Evolutionary conservation across 352 stramenopile species (phyloP).

Genomic region (Phytophthora foliorum): DNA sequence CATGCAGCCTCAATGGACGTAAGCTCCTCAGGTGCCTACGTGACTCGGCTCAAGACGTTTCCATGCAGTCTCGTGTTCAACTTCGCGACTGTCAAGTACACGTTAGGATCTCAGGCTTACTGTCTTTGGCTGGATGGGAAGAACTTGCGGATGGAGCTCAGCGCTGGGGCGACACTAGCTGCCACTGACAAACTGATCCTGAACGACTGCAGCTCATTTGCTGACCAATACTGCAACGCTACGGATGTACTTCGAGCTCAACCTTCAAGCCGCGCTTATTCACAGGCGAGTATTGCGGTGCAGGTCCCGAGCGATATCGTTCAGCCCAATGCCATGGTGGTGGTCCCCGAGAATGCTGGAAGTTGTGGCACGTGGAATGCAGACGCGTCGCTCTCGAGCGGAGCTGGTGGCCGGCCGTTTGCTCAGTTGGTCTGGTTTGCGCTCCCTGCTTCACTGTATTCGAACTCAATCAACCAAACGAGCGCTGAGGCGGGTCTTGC

Average conservation of each 20-base stretch:
- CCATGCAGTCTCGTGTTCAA: slow-evolving; percentile 60
- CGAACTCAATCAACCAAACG: slow-evolving; percentile 11
- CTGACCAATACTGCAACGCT: slow-evolving; percentile 59
- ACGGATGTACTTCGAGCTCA: slow-evolving; percentile 54
- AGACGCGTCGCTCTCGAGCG: slow-evolving; percentile 67
- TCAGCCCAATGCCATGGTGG: slow-evolving; percentile 53
- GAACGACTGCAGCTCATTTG: slow-evolving; percentile 61
- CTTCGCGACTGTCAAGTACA: slow-evolving; percentile 40
- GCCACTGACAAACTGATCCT: slow-evolving; percentile 54
- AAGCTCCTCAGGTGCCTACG: slow-evolving; percentile 29
- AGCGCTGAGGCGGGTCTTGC: slow-evolving; percentile 19
- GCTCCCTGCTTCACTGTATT: slow-evolving; percentile 41
- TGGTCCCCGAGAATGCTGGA: slow-evolving; percentile 60
- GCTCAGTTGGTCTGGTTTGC: slow-evolving; percentile 51
- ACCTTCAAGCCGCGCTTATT: slow-evolving; percentile 64
- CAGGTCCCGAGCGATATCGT: slow-evolving; percentile 42
- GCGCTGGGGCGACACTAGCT: slow-evolving; percentile 51
- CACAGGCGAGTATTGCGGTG: slow-evolving; percentile 56
- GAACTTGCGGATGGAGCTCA: slow-evolving; percentile 60
- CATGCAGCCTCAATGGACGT: slow-evolving; percentile 74
- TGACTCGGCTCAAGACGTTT: slow-evolving; percentile 56
- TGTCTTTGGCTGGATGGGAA: slow-evolving; percentile 72
- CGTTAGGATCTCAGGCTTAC: slow-evolving; percentile 42
- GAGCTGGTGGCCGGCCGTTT: slow-evolving; percentile 61
- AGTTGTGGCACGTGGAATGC: slow-evolving; percentile 64